Evolutionary conservation across 805 yeast genomes (phyloP), one percentile per base, ranked within the genome.

Genomic region (Monosporozyma solicola): DNA sequence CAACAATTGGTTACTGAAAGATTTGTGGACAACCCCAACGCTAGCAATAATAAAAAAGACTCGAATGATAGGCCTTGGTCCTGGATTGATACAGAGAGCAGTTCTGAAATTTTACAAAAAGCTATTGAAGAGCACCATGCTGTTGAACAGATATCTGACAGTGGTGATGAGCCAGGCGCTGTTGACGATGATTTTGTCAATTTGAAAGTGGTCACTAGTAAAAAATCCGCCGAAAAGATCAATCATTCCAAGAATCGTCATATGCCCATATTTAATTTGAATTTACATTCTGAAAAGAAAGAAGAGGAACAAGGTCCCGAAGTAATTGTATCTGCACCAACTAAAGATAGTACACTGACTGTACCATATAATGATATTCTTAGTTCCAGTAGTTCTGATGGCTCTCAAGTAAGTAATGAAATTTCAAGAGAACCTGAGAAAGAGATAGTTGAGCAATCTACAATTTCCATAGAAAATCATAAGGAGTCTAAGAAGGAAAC

Each of bases 191-290:
- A 55, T 41, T 56, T 54, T 46, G 51, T 50, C 31, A 57, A 49
- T 29, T 43, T 49, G 47, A 45, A 39, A 10, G 33, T 31, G 3
- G 7, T 39, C 20, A 13, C 49, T 10, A 47, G 15, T 27, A 16
- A 15, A 3, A 35, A 46, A 46, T 33, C 47, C 16, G n/a, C 32
- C 3, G 58, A 54, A 22, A 58, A 59, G 50, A 57, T 59, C 8
- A 70, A 70, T 51, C 74, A 71, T 52, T 60, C 73, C 3, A 65
- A 72, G 52, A 69, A 70, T 53, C 66, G 74, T 54, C 74, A 72
- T 51, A 50, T 53, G 16, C 67, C 67, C 33, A 56, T 63, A 11
- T 51, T 58, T n/a, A 49, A 24, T 11, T 11, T 37, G 6, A 52
- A 24, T 27, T 25, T 22, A 24, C 41, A 37, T 27, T 11, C 29